Evolutionary conservation across 2,329 filamentous ascomycete genomes (phyloP).

Genomic region (Thermothelomyces thermophilus): DNA sequence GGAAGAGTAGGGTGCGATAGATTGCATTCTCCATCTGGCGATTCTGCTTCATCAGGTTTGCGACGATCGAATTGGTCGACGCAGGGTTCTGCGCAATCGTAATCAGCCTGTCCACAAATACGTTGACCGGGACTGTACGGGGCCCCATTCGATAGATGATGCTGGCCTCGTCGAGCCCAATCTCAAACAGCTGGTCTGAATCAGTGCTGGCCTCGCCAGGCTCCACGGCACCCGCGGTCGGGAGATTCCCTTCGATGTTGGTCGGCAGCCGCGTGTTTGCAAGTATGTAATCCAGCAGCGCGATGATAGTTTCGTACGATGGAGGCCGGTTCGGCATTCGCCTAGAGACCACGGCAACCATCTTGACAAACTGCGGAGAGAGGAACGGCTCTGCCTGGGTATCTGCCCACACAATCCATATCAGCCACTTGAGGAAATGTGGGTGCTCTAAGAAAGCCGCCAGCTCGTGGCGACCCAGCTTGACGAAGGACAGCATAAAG

Average conservation of each 20-base stretch:
- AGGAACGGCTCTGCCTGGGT: slow-evolving; percentile 37
- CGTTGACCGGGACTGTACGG: slow-evolving; percentile 34
- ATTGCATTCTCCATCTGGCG: slow-evolving; percentile 46
- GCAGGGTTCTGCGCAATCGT: slow-evolving; percentile 50
- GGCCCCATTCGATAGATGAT: slow-evolving; percentile 41
- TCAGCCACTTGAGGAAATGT: slow-evolving; percentile 48
- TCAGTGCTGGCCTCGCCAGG: slow-evolving; percentile 33
- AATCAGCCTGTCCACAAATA: slow-evolving; percentile 63
- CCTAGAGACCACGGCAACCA: slow-evolving; percentile 47
- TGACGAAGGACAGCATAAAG: slow-evolving; percentile 60
- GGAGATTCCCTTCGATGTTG: slow-evolving; percentile 27
- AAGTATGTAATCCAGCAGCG: slow-evolving; percentile 42
- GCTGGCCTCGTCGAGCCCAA: slow-evolving; percentile 41
- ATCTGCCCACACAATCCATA: slow-evolving; percentile 59
- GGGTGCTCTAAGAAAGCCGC: slow-evolving; percentile 52
- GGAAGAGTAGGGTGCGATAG: slow-evolving; percentile 45
- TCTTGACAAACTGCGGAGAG: slow-evolving; percentile 47
- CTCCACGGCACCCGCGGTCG: slow-evolving; percentile 35
- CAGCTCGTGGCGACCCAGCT: slow-evolving; percentile 53
- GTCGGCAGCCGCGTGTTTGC: slow-evolving; percentile 29
- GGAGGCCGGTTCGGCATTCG: slow-evolving; percentile 45
- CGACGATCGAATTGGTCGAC: slow-evolving; percentile 51
- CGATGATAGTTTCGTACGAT: slow-evolving; percentile 48
- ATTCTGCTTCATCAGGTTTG: slow-evolving; percentile 48
- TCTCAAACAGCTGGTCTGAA: slow-evolving; percentile 34